Evolutionary conservation across 306 rosid species (phyloP), one percentile per base, ranked within the genome.

Genomic region (Corylus avellana): DNA sequence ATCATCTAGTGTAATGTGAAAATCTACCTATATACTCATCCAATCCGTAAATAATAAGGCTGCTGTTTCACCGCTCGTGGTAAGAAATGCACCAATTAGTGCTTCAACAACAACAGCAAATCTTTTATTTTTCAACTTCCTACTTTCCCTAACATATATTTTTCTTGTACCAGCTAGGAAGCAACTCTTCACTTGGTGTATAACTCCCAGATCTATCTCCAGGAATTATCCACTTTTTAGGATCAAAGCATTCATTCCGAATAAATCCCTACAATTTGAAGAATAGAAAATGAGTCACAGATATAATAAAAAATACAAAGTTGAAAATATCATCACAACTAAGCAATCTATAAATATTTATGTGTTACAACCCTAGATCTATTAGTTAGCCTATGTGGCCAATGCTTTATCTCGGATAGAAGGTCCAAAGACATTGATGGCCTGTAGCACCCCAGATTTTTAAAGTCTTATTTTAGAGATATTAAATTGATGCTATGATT

Each of bases 51-150:
- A 92, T 62, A 72, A 35, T 20, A 91, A 49, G 6, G 98, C 94
- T 8, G 91, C 85, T 8, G 17, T 84, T 83, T 92, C 98, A 5
- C 98, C 98, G 37, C 93, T 88, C 3, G 81, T 79, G 81, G 90
- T 88, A 46, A 94, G 97, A 78, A 78, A 87, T n/a, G 91, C 98
- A 84, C 98, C 98, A 66, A 94, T 22, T 58, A 92, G 86, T 62
- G 98, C 97, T 87, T 94, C 98, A 1, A 94, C 97, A 63, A 89
- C 97, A 82, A 91, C 97, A 7, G 97, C 97, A 78, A 94, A 73
- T 55, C 81, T 70, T 81, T 92, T 92, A 1, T 77, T 72, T 79
- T 80, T 88, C 39, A 92, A 12, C 35, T 91, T 94, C 76, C 92
- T 85, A 16, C 14, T 70, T 66, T 81, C 85, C 29, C 74, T 67